Evolutionary conservation across 495 filamentous ascomycete species (phyloP), one percentile per base, ranked within the genome.

Genomic region (Trichocladium uniseriatum): DNA sequence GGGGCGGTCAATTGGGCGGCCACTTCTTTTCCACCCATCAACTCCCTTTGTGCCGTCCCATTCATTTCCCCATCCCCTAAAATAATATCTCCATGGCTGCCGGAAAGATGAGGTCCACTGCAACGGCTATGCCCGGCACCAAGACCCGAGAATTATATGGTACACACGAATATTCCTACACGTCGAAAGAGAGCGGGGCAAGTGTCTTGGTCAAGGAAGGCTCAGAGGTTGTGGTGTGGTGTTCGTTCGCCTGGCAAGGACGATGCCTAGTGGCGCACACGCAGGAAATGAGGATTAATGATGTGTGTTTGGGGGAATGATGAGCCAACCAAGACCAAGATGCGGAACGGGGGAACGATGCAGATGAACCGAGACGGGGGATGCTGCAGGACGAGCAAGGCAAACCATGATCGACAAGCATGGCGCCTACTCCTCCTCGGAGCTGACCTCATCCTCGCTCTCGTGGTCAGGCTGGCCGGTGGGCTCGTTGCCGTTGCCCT

Each of bases 361-460:
- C 24, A 4, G 24, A 27, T 27, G 24, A n/a, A 22, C 41, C 38
- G 15, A 20, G 14, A 20, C 6, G n/a, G n/a, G 31, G 28, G 24
- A 24, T 10, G 37, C 10, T 5, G 49, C 31, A 14, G 22, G 37
- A 7, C 48, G n/a, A 38, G 31, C n/a, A 29, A 32, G 31, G 13
- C 31, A 14, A 14, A 32, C 15, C 36, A 21, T 24, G 22, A 32
- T 14, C 27, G 19, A 20, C 11, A n/a, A 9, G 13, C 3, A 27
- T 27, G 21, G 19, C 38, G 14, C 29, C 36, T 64, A 66, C n/a
- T 66, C 63, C 51, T 66, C 64, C 43, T 67, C 64, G n/a, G 62
- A 65, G 38, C 59, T 62, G 43, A 58, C 58, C 56, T 65, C 62
- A 20, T 65, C 62, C 20, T 67, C 64, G 49, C 62, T 65, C 32